Conservation (phyloP, 331 rosid species). For the Spiraea crenata region DNA sequence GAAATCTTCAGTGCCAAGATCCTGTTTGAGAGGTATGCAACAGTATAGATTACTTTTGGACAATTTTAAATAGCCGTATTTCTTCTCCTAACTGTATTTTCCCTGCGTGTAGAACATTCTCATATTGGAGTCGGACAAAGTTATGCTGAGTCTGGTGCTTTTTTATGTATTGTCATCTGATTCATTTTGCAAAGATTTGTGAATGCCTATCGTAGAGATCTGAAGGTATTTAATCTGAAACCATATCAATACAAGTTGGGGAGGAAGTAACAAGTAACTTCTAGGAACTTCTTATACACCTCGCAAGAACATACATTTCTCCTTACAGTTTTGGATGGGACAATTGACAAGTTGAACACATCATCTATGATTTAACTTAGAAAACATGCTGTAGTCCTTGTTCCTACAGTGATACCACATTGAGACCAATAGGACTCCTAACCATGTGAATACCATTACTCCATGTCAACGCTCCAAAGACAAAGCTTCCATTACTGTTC, state of each 20-base stretch:
- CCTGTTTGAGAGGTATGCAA: conserved; percentile 13
- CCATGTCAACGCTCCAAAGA: conserved; percentile 76
- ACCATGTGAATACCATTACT: conserved; percentile 49
- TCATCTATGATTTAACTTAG: conserved; percentile 5
- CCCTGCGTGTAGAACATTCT: not conserved
- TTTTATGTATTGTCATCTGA: not conserved
- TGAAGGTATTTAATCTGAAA: not conserved
- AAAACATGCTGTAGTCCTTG: conserved; percentile 11
- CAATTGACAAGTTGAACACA: not conserved
- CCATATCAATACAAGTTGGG: not conserved
- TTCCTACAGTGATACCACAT: conserved; percentile 35
- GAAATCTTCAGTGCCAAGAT: not conserved
- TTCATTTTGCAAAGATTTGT: not conserved
- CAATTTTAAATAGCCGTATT: not conserved
- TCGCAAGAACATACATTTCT: not conserved
- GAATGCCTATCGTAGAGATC: not conserved
- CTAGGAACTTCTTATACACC: not conserved
- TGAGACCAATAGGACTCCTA: conserved; percentile 64
- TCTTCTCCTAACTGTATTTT: not conserved
- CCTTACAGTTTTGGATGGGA: not conserved
- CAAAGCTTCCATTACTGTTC: conserved; percentile 58
- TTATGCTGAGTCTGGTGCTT: not conserved
- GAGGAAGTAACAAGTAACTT: not conserved
- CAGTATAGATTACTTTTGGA: conserved; percentile 5
- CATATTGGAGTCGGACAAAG: not conserved